These are phyloP conservation scores for Themeda triandra DNA, from an alignment of 176 grass and related monocot genomes.

Conservation along the genomic window DNA sequence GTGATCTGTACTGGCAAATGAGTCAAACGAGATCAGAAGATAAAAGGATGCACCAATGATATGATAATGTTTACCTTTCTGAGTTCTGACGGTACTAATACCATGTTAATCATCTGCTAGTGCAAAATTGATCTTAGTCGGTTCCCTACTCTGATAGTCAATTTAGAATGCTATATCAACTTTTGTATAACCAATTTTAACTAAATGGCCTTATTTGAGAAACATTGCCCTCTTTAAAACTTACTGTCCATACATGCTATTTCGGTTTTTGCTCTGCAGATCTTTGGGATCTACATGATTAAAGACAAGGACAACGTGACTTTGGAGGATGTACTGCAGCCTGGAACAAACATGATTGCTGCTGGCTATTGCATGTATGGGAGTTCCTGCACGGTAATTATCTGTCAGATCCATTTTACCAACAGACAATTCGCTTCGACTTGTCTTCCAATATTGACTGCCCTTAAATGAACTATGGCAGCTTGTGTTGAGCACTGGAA, in stretches of 20 bases:
- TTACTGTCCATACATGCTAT: neutral
- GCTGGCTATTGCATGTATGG: slow-evolving; percentile 99
- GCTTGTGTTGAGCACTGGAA: slow-evolving; percentile 82
- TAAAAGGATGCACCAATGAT: no score
- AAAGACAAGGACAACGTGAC: slow-evolving; percentile 58
- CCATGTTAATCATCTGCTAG: neutral
- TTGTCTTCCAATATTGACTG: neutral
- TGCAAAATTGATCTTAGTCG: neutral
- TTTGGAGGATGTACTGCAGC: slow-evolving; percentile 75
- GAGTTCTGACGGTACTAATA: neutral
- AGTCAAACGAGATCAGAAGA: neutral
- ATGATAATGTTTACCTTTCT: no score
- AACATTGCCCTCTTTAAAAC: neutral
- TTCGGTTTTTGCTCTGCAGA: slow-evolving; percentile 29
- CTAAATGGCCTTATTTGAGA: neutral
- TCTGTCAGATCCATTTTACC: neutral
- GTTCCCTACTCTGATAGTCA: neutral
- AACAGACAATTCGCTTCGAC: neutral
- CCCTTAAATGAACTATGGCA: neutral
- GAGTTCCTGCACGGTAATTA: slow-evolving; percentile 92
- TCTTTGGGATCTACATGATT: slow-evolving; percentile 90
- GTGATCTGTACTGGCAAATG: neutral
- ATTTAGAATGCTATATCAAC: neutral
- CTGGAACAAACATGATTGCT: slow-evolving; percentile 84
- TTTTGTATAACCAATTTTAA: neutral